Evolutionary conservation across 2,329 filamentous ascomycete species (phyloP), one percentile per base, ranked within the genome.

Genomic region (Calonectria naviculata): DNA sequence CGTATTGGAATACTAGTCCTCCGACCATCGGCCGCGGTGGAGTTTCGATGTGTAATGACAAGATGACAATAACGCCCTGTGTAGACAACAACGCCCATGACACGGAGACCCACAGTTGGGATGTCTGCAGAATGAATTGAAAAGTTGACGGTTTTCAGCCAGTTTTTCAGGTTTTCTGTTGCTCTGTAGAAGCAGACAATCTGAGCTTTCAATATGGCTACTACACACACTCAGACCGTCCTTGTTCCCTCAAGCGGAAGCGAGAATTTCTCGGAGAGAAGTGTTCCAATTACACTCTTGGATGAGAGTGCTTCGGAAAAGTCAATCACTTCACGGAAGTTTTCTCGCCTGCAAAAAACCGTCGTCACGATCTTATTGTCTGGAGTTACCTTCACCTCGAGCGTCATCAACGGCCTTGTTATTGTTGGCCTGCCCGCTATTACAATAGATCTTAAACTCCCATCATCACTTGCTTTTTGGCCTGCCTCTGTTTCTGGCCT

Each of bases 391-490:
- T 77, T 80, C 47, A 69, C 75, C 7, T 69, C 72, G 10, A 78
- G 78, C 54, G 67, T 75, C 34, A 66, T 73, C 38, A 78, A 78
- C 17, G 78, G 78, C 3, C 63, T 86, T 2, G 77, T 86, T 21
- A 77, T 85, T 3, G 80, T 86, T 29, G 80, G 80, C 24, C 78
- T 87, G 0, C 84, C 85, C 5, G 76, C 78, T 13, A 86, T 88
- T 68, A 81, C 84, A 1, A 67, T 73, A 17, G 83, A 84, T 34
- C 74, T 86, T 38, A 63, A 74, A 31, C 72, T 85, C 2, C 78
- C 80, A 9, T 46, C 72, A 6, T 77, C 78, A 1, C 80, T 85
- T n/a, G 77, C 81, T 3, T 81, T 85, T 60, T 85, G 84, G 84
- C 84, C 84, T 1, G 74, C 80, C 1, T 84, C 83, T 3, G 81